A percentile compares a stretch with the other conserved stretches of the same genome.
phyloP scores from a whole-genome alignment of 139 green algal species.

The Auxenochlorella protothecoides region DNA sequence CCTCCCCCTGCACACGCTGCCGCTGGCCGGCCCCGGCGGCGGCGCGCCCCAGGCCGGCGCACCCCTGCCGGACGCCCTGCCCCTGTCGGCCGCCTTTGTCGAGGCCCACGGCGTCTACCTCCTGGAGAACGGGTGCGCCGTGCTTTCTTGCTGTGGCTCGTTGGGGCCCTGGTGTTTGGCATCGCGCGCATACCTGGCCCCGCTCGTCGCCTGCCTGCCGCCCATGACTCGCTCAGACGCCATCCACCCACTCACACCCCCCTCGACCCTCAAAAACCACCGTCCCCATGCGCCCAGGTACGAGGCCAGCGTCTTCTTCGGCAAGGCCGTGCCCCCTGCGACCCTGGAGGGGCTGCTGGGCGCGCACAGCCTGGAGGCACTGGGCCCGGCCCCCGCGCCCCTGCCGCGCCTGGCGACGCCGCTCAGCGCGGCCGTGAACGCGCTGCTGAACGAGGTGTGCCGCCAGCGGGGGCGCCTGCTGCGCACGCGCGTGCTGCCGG shows the following conservation, averaged over 20 bases:
- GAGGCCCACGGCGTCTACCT: slow-evolving; percentile 63
- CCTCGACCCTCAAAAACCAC: too few species aligned
- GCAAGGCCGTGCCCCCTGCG: slow-evolving; percentile 11
- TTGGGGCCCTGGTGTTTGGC: too few species aligned
- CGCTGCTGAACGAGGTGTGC: slow-evolving; percentile 49
- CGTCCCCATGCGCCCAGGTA: too few species aligned
- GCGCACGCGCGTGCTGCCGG: slow-evolving; percentile 45
- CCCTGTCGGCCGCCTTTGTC: slow-evolving; percentile 43
- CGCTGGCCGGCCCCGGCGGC: background rate
- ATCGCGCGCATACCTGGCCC: too few species aligned
- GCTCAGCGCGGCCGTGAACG: slow-evolving; percentile 26
- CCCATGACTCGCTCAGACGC: too few species aligned
- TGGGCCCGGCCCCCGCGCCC: background rate
- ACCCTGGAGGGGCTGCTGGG: slow-evolving; percentile 51
- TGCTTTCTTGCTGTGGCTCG: too few species aligned
- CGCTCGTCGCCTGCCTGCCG: too few species aligned
- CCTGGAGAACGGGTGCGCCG: slow-evolving; percentile 60
- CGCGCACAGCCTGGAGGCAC: slow-evolving; percentile 21
- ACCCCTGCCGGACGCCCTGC: slow-evolving; percentile 19
- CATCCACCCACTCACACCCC: too few species aligned
- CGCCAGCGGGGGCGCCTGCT: slow-evolving; percentile 54
- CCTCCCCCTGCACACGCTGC: slow-evolving; percentile 33
- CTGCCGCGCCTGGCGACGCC: slow-evolving; percentile 8
- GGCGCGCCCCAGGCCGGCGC: background rate
- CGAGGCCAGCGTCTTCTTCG: slow-evolving; percentile 37